Base-by-base conservation (phyloP, 2,329 filamentous ascomycete species). In the Fusarium praegraminearum region DNA sequence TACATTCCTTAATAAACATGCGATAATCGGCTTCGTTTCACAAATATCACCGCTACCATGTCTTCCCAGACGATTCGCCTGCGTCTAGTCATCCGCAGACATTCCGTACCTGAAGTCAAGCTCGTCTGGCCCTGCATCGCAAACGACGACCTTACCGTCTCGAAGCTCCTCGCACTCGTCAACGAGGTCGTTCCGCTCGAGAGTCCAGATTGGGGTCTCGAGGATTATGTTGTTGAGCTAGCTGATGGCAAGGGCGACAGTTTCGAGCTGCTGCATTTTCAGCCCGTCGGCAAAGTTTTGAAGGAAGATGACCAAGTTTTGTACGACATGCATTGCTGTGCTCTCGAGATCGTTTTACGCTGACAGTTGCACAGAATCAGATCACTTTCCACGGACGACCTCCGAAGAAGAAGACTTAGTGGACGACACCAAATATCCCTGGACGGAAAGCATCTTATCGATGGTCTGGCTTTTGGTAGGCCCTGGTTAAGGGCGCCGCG, bases 261-360 rank as follows among this genome's bases (percentile, higher is more conserved):
- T 46, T 98, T 93, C 71, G 95, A 98, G 80, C 96, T 93, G 73
- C 81, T 98, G 59, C 95, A 98, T 80, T 98, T 93, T 74, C 91
- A 93, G 77, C 84, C 87, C 22, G 86, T 97, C 8, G 83, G 84
- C 16, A 85, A 86, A 45, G 83, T 96, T 12, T 82, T 97, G 61
- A 91, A 92, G 71, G 90, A 95, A 53, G 93, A 96, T 57, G 94
- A 98, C 74, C 89, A 94, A 78, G 87, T 98, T 58, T 84, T 92
- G 91, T 94, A 82, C 74, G 90, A 84, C 38, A 50, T 46, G 51
- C 26, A 22, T 12, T 26, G 36, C 26, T 13, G 10, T 28, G 2
- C n/a, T 18, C 8, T 2, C 4, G 0, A 36, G 1, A 12, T 43
- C 13, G 24, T 12, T 28, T 18, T 12, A 26, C 3, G 11, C 58